These are phyloP conservation scores for Suhomyces kunorum DNA, from an alignment of 1,139 yeast species.

Conservation along the genomic window DNA sequence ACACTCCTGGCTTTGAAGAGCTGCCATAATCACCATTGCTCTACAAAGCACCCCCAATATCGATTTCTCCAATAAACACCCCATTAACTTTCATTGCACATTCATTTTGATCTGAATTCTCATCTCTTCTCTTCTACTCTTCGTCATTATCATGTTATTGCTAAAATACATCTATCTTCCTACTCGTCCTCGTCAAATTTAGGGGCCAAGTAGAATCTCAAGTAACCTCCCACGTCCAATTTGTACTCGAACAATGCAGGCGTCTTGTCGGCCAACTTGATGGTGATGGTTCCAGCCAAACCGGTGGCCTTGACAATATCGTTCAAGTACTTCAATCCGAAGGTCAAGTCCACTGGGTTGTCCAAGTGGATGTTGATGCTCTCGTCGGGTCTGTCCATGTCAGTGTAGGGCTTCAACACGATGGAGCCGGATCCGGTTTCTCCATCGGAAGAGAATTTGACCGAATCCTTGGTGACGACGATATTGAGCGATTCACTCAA, in stretches of 20 bases:
- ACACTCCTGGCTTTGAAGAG: too few relatives aligned
- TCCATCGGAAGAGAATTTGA: slow-evolving; percentile 88
- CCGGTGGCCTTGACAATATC: slow-evolving; percentile 92
- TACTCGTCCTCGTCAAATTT: slow-evolving; percentile 89
- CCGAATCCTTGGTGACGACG: slow-evolving; percentile 87
- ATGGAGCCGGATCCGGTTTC: slow-evolving; percentile 89
- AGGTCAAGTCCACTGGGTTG: slow-evolving; percentile 85
- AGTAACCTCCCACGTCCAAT: slow-evolving; percentile 83
- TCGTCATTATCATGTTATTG: slow-evolving; percentile 8
- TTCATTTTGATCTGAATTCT: too few relatives aligned
- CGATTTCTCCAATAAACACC: too few relatives aligned
- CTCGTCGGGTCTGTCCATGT: slow-evolving; percentile 77
- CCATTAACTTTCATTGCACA: too few relatives aligned
- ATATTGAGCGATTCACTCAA: slow-evolving; percentile 86
- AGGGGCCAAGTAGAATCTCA: slow-evolving; percentile 96
- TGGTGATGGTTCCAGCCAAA: slow-evolving; percentile 72
- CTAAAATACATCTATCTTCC: slow-evolving; percentile 16
- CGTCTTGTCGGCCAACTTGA: slow-evolving; percentile 85
- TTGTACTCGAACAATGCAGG: slow-evolving; percentile 95
- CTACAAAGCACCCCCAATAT: too few relatives aligned
- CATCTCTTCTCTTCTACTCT: too few relatives aligned
- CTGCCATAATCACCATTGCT: too few relatives aligned
- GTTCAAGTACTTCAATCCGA: slow-evolving; percentile 85
- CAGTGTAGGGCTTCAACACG: slow-evolving; percentile 80
- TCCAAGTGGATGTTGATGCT: slow-evolving; percentile 75